Percentiles rank a stretch among this genome's conserved stretches.
Evolutionary conservation across 805 yeast genomes (phyloP).

Genomic region (Schwanniomyces sp.): DNA sequence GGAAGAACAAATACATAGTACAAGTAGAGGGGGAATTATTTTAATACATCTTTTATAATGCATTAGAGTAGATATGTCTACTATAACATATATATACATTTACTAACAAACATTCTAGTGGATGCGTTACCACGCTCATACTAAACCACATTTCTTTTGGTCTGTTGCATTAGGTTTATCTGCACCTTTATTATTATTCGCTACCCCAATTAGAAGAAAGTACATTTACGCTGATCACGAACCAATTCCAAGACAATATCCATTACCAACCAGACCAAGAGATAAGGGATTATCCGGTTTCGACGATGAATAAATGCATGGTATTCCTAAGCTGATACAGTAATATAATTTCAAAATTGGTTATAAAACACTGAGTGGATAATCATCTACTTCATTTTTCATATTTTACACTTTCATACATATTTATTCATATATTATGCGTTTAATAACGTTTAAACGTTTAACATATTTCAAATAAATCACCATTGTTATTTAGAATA

Average conservation of each 20-base stretch:
- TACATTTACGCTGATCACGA: constrained; percentile 63
- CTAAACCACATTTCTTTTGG: constrained; percentile 71
- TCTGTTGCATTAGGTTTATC: constrained; percentile 62
- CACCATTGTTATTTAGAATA: not conserved
- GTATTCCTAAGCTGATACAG: not conserved
- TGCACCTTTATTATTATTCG: constrained; percentile 64
- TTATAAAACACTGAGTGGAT: not conserved
- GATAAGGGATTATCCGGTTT: constrained; percentile 50
- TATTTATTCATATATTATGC: not conserved
- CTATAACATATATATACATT: not conserved
- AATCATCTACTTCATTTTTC: not conserved
- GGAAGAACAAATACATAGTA: too few species aligned
- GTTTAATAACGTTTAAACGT: not conserved
- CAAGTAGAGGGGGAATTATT: too few species aligned
- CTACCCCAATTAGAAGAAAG: constrained; percentile 70
- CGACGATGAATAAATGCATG: constrained; percentile 40
- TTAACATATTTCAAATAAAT: not conserved
- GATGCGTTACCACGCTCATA: constrained; percentile 74
- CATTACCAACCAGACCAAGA: constrained; percentile 56
- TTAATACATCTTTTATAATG: too few species aligned
- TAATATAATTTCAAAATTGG: not conserved
- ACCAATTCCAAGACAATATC: constrained; percentile 63
- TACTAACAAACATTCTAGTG: constrained; percentile 44
- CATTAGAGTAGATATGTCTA: too few species aligned
- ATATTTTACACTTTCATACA: not conserved